A percentile compares a stretch with the other conserved stretches of the same genome.
Evolutionary conservation across 257 asterid genomes (phyloP).

Genomic region (Primulina tabacum): DNA sequence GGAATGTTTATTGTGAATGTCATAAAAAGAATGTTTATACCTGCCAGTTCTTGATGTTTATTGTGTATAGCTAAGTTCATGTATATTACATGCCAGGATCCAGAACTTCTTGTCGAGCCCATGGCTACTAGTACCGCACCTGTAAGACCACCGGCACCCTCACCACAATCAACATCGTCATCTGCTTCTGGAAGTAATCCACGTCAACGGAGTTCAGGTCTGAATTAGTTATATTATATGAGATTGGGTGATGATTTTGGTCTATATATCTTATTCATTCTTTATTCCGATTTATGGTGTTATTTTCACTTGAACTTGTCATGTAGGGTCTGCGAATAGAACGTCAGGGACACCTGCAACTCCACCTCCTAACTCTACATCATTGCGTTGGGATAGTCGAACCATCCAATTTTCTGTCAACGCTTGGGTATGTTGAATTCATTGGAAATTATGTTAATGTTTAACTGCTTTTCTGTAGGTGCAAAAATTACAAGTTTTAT

Average conservation of each 20-base stretch:
- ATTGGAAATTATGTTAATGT: constrained; percentile 15
- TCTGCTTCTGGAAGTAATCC: constrained; percentile 50
- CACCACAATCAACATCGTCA: constrained; percentile 51
- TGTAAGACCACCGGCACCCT: constrained; percentile 50
- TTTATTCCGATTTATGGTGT: neutral
- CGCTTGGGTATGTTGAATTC: constrained; percentile 75
- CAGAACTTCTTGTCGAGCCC: constrained; percentile 80
- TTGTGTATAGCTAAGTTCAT: constrained; percentile 15
- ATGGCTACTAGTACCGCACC: constrained; percentile 47
- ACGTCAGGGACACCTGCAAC: constrained; percentile 57
- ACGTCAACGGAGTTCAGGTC: constrained; percentile 61
- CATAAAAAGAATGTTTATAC: constrained; percentile 14
- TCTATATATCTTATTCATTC: neutral
- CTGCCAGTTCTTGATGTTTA: constrained; percentile 3
- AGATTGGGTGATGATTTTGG: constrained; percentile 10
- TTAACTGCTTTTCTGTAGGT: constrained; percentile 6
- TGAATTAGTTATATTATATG: neutral
- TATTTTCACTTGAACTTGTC: constrained; percentile 14
- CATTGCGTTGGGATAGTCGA: constrained; percentile 70
- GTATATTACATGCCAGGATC: constrained; percentile 47
- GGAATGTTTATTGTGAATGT: neutral
- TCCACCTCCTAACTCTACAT: constrained; percentile 51
- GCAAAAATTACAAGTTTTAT: constrained; percentile 13
- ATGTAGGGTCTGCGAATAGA: constrained; percentile 67
- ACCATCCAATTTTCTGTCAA: constrained; percentile 84